Percentiles rank a stretch among this genome's conserved stretches.
phyloP scores from a whole-genome alignment of 352 stramenopile species.

The Globisporangium middletonii region DNA sequence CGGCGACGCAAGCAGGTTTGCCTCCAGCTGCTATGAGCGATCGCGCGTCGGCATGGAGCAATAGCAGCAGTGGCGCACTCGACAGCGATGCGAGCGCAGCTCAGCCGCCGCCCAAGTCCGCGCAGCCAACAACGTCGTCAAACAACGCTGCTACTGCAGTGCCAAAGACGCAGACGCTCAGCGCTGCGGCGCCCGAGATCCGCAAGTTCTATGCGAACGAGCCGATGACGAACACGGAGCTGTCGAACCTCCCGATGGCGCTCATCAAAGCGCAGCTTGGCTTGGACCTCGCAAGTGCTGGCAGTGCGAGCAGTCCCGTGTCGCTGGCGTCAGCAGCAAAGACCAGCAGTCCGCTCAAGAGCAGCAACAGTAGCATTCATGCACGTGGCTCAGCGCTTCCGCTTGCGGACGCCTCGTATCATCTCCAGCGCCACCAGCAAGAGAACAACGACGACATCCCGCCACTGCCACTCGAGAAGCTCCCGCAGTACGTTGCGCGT shows the following conservation, averaged over 20 bases:
- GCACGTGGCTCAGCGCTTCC: neutral
- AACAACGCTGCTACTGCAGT: constrained; percentile 6
- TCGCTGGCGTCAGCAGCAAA: neutral
- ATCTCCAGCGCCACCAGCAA: constrained; percentile 3
- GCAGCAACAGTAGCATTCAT: constrained; percentile 1
- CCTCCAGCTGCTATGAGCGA: constrained; percentile 1
- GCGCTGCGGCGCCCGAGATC: constrained; percentile 14
- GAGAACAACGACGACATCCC: constrained; percentile 56
- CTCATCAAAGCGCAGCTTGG: constrained; percentile 72
- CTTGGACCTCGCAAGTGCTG: constrained; percentile 32
- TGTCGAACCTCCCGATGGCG: constrained; percentile 62
- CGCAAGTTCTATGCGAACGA: constrained; percentile 72
- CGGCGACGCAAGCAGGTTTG: neutral
- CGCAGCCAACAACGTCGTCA: neutral
- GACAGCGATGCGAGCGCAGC: neutral
- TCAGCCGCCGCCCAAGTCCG: neutral
- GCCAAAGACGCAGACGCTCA: constrained; percentile 8
- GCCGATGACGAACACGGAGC: constrained; percentile 50
- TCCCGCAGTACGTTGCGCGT: constrained; percentile 28
- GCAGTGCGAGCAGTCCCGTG: neutral
- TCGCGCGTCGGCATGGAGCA: constrained; percentile 2
- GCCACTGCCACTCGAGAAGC: constrained; percentile 42
- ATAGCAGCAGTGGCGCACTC: neutral
- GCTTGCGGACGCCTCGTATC: no score
- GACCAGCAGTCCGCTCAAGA: constrained; percentile 1